Conservation (phyloP, 1,139 yeast genomes). For the Yamadazyma sp. region DNA sequence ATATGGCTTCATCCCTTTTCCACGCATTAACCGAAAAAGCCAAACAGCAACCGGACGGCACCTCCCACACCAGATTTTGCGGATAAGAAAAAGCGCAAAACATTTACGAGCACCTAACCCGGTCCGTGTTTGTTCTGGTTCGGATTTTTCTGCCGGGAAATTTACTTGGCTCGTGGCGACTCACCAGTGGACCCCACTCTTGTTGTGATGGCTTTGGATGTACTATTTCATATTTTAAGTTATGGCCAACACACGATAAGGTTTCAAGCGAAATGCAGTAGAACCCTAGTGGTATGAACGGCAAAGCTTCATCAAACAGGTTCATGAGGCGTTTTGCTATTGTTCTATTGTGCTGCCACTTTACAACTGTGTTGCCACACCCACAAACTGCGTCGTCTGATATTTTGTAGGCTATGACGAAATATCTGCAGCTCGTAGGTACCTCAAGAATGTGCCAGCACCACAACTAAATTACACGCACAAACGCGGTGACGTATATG, state of each 20-base stretch:
- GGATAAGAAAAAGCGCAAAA: background rate
- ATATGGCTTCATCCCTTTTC: background rate
- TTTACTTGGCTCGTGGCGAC: no score
- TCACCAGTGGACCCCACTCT: no score
- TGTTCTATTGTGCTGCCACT: no score
- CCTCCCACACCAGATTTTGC: no score
- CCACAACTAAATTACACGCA: background rate
- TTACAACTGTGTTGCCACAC: no score
- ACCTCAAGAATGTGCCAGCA: background rate
- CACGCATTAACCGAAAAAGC: conserved; percentile 1
- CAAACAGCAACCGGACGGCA: conserved; percentile 2
- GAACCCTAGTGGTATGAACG: background rate
- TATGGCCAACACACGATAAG: background rate
- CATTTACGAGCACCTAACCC: background rate
- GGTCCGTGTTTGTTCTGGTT: no score
- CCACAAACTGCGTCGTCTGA: no score
- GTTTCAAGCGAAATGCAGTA: conserved; percentile 1
- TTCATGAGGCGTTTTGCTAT: no score
- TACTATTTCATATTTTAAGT: no score
- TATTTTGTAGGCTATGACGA: background rate
- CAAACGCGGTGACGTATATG: background rate
- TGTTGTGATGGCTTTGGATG: no score
- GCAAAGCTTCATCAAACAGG: background rate
- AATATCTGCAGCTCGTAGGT: no score
- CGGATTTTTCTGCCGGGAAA: no score